Evolutionary conservation across 345 rosid genomes (phyloP).

Genomic region (Linum tenue): DNA sequence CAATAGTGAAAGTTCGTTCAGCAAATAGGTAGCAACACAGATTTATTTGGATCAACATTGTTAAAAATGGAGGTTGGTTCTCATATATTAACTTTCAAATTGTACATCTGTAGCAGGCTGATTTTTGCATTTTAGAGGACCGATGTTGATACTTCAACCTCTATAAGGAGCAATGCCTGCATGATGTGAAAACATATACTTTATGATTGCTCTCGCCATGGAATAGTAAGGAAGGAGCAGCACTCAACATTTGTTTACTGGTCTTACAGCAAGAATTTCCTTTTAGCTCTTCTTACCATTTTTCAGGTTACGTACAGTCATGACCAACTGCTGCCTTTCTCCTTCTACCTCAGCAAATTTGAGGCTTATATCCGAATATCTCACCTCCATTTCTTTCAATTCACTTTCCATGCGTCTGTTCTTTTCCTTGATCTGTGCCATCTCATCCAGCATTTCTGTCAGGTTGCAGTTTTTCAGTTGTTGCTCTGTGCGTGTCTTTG

Average conservation of each 20-base stretch:
- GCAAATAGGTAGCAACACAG: background rate
- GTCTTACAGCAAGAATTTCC: background rate
- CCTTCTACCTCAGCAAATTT: conserved; percentile 7
- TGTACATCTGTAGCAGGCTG: background rate
- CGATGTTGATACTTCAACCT: background rate
- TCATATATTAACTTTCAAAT: background rate
- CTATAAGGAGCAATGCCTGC: background rate
- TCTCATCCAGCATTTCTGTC: background rate
- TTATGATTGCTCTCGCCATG: background rate
- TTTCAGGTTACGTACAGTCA: conserved; percentile 3
- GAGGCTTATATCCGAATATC: conserved; percentile 5
- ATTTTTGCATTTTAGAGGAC: background rate
- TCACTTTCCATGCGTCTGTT: conserved; percentile 18
- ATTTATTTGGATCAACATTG: background rate
- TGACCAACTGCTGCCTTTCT: conserved; percentile 4
- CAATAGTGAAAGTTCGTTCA: conserved; percentile 12
- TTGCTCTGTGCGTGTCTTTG: conserved; percentile 22
- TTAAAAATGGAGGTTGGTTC: background rate
- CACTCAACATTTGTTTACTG: background rate
- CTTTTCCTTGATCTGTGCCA: conserved; percentile 41
- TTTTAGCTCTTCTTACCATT: background rate
- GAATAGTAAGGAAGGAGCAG: background rate
- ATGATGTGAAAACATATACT: background rate
- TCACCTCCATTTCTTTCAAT: conserved; percentile 7
- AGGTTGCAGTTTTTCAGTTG: conserved; percentile 9